phyloP scores from a whole-genome alignment of 208 protist species.

The Leishmania tropica region DNA sequence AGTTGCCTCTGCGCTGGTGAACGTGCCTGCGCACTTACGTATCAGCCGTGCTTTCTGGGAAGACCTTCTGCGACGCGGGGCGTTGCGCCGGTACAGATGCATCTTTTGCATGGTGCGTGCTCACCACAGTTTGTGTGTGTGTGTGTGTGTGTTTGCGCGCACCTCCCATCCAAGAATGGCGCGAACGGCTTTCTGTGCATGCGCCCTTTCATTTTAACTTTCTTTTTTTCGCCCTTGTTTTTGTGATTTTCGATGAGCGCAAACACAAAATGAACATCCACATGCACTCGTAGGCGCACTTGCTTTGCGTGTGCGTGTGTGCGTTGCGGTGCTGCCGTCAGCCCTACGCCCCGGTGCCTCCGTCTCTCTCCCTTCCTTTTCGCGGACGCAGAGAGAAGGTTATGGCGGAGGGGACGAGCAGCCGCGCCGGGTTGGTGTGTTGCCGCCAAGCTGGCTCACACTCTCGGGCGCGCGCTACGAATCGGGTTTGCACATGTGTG shows the following conservation, averaged over 20 bases:
- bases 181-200: background rate
- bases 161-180: background rate
- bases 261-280: constrained; percentile 17
- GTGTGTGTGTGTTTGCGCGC: background rate
- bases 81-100: background rate
- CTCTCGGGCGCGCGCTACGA: background rate
- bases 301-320: background rate
- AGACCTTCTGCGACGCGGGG: background rate
- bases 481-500: background rate
- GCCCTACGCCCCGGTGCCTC: background rate
- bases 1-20: constrained; percentile 1
- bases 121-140: background rate
- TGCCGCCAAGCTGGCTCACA: background rate
- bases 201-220: background rate
- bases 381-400: background rate
- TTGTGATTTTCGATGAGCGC: constrained; percentile 23
- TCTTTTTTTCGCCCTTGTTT: constrained; percentile 18
- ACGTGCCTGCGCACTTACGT: background rate
- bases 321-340: background rate
- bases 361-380: background rate
- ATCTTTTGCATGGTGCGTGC: background rate
- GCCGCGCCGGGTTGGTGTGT: background rate
- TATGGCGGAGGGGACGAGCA: background rate
- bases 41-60: background rate
- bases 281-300: background rate